phyloP scores from a whole-genome alignment of 306 rosid species.

The Inga oerstediana region DNA sequence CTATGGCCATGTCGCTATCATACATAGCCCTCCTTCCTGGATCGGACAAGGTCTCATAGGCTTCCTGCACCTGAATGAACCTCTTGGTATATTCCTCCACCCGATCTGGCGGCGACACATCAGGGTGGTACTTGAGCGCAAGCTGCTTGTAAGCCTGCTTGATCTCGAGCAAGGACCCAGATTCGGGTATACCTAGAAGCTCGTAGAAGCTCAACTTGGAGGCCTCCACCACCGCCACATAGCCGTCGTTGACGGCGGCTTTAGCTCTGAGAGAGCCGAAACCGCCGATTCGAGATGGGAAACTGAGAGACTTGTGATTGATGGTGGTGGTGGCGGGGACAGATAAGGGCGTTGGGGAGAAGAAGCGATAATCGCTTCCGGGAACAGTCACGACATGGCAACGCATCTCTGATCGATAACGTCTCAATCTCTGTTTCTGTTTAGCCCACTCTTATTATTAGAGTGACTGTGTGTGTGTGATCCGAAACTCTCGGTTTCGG shows the following conservation, averaged over 20 bases:
- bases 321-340: background rate
- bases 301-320: conserved; percentile 1
- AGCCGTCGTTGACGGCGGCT: conserved; percentile 52
- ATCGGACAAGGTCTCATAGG: conserved; percentile 87
- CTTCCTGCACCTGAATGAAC: conserved; percentile 85
- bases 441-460: background rate
- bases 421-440: background rate
- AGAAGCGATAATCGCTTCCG: conserved; percentile 61
- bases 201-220: conserved; percentile 60
- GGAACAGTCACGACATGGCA: conserved; percentile 47
- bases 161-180: conserved; percentile 70
- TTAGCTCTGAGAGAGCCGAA: conserved; percentile 35
- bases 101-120: conserved; percentile 88
- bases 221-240: conserved; percentile 30
- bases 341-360: conserved; percentile 20
- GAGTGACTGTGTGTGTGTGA: background rate
- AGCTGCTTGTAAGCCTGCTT: conserved; percentile 87
- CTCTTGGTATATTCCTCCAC: conserved; percentile 74
- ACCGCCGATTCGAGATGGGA: conserved; percentile 34
- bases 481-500: background rate
- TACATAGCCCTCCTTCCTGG: conserved; percentile 66
- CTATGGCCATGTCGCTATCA: conserved; percentile 74
- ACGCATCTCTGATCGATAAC: conserved; percentile 46
- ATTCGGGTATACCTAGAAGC: conserved; percentile 69
- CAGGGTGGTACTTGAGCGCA: conserved; percentile 88